Evolutionary conservation across 1,284 basidiomycete genomes (phyloP), one percentile per base, ranked within the genome.

Genomic region (Bjerkandera adusta): DNA sequence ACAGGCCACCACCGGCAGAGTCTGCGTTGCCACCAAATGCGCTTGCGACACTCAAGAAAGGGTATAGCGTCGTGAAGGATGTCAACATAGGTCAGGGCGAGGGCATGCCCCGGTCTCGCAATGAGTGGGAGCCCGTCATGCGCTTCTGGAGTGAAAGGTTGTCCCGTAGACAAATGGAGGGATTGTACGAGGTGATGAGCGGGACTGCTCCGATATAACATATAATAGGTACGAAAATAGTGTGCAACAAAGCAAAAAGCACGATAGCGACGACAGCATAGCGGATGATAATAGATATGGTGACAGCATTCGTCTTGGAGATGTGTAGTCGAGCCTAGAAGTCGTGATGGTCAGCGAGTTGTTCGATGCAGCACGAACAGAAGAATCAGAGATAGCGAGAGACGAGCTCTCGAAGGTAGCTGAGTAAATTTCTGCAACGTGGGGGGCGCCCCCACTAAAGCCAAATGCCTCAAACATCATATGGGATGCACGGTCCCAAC

Each of bases 391-490:
- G 29, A 59, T 56, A 68, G 57, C 66, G 62, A 57, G 58, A 61
- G 50, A 64, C 63, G 63, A 59, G 66, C 67, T 64, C 61, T 69
- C 70, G 74, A 77, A 78, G 76, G 76, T 78, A 78, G 76, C 77
- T 79, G 77, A 79, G 76, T 78, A 68, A 51, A 51, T 70, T 78
- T 78, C 76, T 76, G 76, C 76, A 79, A 62, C 60, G 71, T 67
- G 67, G 75, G 75, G 68, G 61, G 53, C 56, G 60, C 66, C 70
- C 76, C 76, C 70, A 76, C 83, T 89, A 87, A 89, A 89, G 86
- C 86, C 85, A 89, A 89, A 89, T 89, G 85, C 86, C 86, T 89
- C 86, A 87, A 87, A 84, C 85, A 89, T 89, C 86, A 84, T 81
- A 53, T 47, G 41, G 7, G 47, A 47, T 34, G 55, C 40, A 48